phyloP scores from a whole-genome alignment of 352 stramenopile genomes.

The Pythium chondricola region DNA sequence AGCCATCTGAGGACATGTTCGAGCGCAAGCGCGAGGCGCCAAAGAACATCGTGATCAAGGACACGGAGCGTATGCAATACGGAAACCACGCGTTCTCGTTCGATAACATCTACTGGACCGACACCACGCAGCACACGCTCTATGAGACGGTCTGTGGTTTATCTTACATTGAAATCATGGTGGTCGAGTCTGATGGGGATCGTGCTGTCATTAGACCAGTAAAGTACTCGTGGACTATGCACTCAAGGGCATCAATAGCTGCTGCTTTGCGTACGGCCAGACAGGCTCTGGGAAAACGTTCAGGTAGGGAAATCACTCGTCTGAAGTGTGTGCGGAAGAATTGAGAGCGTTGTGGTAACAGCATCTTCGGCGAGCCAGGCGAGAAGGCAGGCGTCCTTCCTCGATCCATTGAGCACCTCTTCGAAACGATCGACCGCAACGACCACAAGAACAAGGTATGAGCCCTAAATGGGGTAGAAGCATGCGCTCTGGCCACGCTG shows the following conservation, averaged over 20 bases:
- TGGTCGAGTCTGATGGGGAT: background rate
- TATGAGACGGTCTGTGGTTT: conserved; percentile 50
- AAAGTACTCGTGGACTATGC: conserved; percentile 87
- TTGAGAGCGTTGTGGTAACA: too few species aligned
- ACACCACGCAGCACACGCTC: conserved; percentile 63
- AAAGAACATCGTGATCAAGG: conserved; percentile 85
- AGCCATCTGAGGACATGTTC: conserved; percentile 76
- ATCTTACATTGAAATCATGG: too few species aligned
- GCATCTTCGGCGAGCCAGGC: conserved; percentile 86
- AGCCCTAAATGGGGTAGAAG: too few species aligned
- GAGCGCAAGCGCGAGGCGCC: conserved; percentile 67
- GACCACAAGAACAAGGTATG: conserved; percentile 51
- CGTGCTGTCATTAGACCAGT: conserved; percentile 38
- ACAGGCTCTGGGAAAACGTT: conserved; percentile 84
- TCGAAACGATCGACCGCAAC: conserved; percentile 70
- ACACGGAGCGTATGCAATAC: conserved; percentile 82
- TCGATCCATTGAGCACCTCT: conserved; percentile 87
- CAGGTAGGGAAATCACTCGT: conserved; percentile 34
- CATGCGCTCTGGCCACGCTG: too few species aligned
- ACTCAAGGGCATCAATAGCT: conserved; percentile 90
- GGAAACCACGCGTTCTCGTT: conserved; percentile 85
- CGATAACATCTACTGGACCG: conserved; percentile 82
- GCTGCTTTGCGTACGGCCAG: conserved; percentile 91
- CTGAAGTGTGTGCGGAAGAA: too few species aligned
- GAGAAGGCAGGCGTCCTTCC: conserved; percentile 86